These are phyloP conservation scores for Aegle marmelos DNA, from an alignment of 345 rosid species.

Conservation along the genomic window DNA sequence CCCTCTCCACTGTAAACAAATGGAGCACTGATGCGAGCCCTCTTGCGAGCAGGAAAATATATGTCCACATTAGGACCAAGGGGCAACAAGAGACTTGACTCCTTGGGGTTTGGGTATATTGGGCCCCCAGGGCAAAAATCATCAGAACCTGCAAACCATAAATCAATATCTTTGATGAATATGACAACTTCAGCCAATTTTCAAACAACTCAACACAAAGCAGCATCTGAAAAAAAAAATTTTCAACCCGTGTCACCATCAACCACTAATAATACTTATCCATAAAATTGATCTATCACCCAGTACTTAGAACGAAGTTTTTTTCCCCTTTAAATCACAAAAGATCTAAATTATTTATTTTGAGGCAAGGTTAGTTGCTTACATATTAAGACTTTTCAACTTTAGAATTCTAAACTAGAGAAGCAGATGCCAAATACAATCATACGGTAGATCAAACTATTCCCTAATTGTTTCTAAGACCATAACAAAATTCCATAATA, in stretches of 20 bases:
- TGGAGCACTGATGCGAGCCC: conserved; percentile 68
- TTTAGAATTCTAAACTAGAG: not conserved
- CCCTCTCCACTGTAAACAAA: conserved; percentile 50
- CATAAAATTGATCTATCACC: not conserved
- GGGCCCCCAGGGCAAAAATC: conserved; percentile 69
- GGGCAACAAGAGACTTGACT: conserved; percentile 56
- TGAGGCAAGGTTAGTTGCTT: not conserved
- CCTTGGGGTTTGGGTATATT: conserved; percentile 74
- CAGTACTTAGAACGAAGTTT: not conserved
- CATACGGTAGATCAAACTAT: not conserved
- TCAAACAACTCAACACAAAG: not conserved
- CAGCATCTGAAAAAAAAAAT: not conserved
- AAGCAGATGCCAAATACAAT: not conserved
- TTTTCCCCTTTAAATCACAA: not conserved
- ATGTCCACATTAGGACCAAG: conserved; percentile 65
- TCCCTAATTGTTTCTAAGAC: not conserved
- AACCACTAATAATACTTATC: not conserved
- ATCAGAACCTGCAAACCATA: conserved; percentile 51
- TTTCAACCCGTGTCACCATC: not conserved
- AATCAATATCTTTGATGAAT: not conserved
- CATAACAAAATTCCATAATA: not conserved
- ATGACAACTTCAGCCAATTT: not conserved
- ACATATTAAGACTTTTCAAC: not conserved
- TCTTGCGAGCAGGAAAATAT: conserved; percentile 71
- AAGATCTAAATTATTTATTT: not conserved